A percentile compares a stretch with the other conserved stretches of the same genome.
These are phyloP conservation scores for Trichophyton simii DNA, from an alignment of 2,329 filamentous ascomycete species.

Conservation along the genomic window DNA sequence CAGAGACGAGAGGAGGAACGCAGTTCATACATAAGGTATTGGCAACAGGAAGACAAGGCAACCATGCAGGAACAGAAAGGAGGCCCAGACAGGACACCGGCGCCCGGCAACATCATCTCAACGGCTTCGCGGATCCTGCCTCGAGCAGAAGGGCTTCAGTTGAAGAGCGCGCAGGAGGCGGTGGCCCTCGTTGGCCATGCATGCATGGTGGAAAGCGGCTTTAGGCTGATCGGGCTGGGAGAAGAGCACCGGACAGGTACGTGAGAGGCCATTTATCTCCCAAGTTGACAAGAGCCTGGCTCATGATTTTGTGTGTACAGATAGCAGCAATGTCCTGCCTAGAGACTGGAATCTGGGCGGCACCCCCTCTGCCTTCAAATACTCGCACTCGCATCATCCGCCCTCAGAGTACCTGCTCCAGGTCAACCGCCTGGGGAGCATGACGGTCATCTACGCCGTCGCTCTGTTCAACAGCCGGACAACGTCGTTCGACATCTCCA, in stretches of 20 bases:
- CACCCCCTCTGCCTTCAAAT: slow-evolving; percentile 65
- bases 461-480: slow-evolving; percentile 72
- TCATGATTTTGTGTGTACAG: neutral
- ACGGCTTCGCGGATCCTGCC: slow-evolving; percentile 23
- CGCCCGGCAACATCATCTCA: slow-evolving; percentile 21
- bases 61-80: neutral
- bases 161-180: slow-evolving; percentile 54
- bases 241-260: slow-evolving; percentile 65
- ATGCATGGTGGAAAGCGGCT: slow-evolving; percentile 67
- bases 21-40: neutral
- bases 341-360: slow-evolving; percentile 64
- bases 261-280: neutral
- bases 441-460: slow-evolving; percentile 70
- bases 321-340: slow-evolving; percentile 45
- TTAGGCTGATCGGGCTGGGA: slow-evolving; percentile 68
- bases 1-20: neutral
- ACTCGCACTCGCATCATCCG: slow-evolving; percentile 77
- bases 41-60: neutral
- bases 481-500: slow-evolving; percentile 59
- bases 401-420: slow-evolving; percentile 74
- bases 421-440: slow-evolving; percentile 66
- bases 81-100: slow-evolving; percentile 9
- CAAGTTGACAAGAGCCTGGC: too few species aligned
- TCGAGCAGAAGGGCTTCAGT: slow-evolving; percentile 16
- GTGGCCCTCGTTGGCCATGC: slow-evolving; percentile 75